phyloP scores from a whole-genome alignment of 352 stramenopile genomes.

The Phytophthora megakarya region DNA sequence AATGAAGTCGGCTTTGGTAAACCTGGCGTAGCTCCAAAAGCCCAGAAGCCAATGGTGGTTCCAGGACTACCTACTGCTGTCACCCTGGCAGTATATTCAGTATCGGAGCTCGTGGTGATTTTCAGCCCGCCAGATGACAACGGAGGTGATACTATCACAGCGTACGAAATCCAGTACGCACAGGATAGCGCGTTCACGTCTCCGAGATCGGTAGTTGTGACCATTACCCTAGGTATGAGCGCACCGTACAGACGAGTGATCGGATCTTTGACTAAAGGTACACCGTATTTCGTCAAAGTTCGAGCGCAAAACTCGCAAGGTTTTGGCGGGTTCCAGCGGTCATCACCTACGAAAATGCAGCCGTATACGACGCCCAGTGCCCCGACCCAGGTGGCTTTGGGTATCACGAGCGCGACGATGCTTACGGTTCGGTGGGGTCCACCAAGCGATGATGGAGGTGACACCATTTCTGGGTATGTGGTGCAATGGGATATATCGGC shows the following conservation, averaged over 20 bases:
- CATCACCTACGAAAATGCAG: conserved; percentile 87
- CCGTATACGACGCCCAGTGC: conserved; percentile 91
- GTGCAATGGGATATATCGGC: conserved; percentile 93
- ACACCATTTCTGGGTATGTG: conserved; percentile 86
- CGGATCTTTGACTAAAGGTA: conserved; percentile 64
- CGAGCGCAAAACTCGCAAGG: conserved; percentile 75
- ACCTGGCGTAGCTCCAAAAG: conserved; percentile 48
- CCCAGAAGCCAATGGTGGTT: conserved; percentile 85
- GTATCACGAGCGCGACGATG: conserved; percentile 87
- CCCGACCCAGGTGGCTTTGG: conserved; percentile 83
- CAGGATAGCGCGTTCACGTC: conserved; percentile 70
- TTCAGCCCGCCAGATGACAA: conserved; percentile 89
- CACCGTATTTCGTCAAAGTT: conserved; percentile 71
- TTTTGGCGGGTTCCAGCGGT: conserved; percentile 77
- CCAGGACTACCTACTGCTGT: conserved; percentile 70
- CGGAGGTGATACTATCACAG: conserved; percentile 85
- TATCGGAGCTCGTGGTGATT: conserved; percentile 88
- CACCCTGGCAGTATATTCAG: conserved; percentile 65
- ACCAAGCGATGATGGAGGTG: conserved; percentile 89
- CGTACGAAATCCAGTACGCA: conserved; percentile 94
- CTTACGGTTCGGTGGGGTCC: conserved; percentile 88
- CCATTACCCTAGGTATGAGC: conserved; percentile 57
- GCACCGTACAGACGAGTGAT: conserved; percentile 66
- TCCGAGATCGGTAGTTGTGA: conserved; percentile 42
- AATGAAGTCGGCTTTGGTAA: conserved; percentile 93